Evolutionary conservation across 345 rosid genomes (phyloP), one percentile per base, ranked within the genome.

Genomic region (Noccaea bulbosa): DNA sequence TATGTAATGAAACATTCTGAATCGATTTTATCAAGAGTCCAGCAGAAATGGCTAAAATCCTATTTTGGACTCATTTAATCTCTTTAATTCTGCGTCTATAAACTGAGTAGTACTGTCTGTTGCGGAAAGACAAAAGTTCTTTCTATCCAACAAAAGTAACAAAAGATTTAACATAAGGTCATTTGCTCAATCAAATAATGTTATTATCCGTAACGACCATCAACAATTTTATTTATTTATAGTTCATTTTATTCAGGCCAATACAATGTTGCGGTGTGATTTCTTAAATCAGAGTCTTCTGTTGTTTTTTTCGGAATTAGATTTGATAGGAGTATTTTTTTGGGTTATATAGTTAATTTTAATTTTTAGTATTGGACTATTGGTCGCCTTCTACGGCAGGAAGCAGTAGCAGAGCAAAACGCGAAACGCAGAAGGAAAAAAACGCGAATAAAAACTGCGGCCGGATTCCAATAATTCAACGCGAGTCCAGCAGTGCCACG

Each of bases 1-100:
- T 39, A 24, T 41, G 54, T 62, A 33, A 63, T 47, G 44, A 47
- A 63, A 67, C 62, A 43, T 54, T 43, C 30, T 27, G 30, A 27
- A 27, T 27, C 53, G 50, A 60, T 52, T 15, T 45, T 44, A 44
- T 14, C 20, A 44, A 7, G 48, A 7, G 48, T 44, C 7, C 20
- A 14, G 10, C 39, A 37, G 8, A 45, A 10, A 16, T 27, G 4
- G 30, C 3, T 2, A 45, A 22, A 37, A 34, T 3, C 2, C 14
- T 49, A 48, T 41, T 20, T 20, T 48, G 6, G 20, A 64, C 7
- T 47, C 44, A 43, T 27, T 3, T 27, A 27, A 9, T 14, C 38
- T 11, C 12, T n/a, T 61, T 41, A 44, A 2, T 8, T 43, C 2
- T 45, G 9, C 14, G 38, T 37, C 11, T 6, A 37, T 37, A 37